A percentile compares a stretch with the other conserved stretches of the same genome.
These are phyloP conservation scores for Quercus bicolor DNA, from an alignment of 306 rosid genomes.

Conservation along the genomic window DNA sequence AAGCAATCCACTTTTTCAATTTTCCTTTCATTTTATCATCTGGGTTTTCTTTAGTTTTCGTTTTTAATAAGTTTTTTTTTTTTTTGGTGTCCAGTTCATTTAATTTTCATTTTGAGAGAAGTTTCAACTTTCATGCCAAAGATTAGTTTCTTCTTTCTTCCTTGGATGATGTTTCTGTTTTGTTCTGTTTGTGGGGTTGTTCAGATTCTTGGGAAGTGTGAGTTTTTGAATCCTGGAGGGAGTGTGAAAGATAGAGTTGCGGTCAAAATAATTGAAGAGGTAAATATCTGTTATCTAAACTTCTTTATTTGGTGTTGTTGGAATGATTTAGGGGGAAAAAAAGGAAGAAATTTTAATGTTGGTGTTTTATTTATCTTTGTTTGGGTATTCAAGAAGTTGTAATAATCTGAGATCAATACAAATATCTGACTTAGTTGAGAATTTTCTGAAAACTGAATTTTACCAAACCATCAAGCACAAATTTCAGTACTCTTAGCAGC, in stretches of 20 bases:
- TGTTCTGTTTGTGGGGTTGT: neutral
- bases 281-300: slow-evolving; percentile 4
- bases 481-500: neutral
- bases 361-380: neutral
- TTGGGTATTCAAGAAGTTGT: neutral
- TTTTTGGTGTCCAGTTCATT: neutral
- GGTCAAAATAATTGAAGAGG: slow-evolving; percentile 80
- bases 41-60: slow-evolving; percentile 6
- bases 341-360: neutral
- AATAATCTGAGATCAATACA: neutral
- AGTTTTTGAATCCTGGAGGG: slow-evolving; percentile 94
- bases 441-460: neutral
- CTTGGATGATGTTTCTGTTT: neutral
- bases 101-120: neutral
- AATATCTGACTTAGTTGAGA: neutral
- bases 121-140: neutral
- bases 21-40: neutral
- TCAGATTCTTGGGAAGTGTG: slow-evolving; percentile 91
- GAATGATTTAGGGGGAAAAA: neutral
- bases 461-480: neutral
- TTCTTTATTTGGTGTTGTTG: neutral
- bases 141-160: neutral
- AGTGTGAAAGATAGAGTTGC: slow-evolving; percentile 97
- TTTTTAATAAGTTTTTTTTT: neutral
- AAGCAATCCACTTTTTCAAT: neutral